Evolutionary conservation across 176 grass and related monocot species (phyloP).

Genomic region (Elymus sibiricus): DNA sequence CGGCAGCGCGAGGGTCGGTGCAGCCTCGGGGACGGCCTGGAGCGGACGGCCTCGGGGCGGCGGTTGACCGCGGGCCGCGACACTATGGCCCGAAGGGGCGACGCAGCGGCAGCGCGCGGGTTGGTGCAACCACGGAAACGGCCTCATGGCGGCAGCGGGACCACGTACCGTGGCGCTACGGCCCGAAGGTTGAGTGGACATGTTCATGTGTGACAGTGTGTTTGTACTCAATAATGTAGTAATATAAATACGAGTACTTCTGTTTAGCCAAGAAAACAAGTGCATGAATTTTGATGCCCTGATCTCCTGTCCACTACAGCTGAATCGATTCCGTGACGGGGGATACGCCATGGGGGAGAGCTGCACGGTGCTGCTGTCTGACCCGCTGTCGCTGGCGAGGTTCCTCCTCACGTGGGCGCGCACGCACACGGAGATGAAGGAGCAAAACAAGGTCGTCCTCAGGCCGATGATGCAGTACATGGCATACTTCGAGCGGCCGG

Average conservation of each 20-base stretch:
- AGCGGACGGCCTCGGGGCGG: too few relatives aligned
- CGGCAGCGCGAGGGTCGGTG: too few relatives aligned
- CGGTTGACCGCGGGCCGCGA: too few relatives aligned
- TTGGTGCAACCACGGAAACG: too few relatives aligned
- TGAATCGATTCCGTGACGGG: conserved; percentile 62
- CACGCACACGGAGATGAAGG: conserved; percentile 43
- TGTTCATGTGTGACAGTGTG: not conserved
- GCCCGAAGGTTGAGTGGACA: not conserved
- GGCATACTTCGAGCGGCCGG: conserved; percentile 46
- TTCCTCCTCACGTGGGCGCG: conserved; percentile 71
- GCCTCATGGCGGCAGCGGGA: too few relatives aligned
- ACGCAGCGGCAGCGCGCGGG: too few relatives aligned
- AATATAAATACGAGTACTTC: not conserved
- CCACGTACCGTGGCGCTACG: too few relatives aligned
- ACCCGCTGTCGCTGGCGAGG: conserved; percentile 46
- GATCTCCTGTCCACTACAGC: conserved; percentile 15
- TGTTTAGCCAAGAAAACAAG: not conserved
- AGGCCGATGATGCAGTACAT: conserved; percentile 60
- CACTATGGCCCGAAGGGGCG: too few relatives aligned
- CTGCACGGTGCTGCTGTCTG: conserved; percentile 59
- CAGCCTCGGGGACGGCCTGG: too few relatives aligned
- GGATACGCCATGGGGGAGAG: conserved; percentile 74
- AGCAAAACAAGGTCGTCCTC: not conserved
- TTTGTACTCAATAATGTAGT: not conserved
- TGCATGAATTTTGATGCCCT: not conserved